Evolutionary conservation across 441 rosid genomes (phyloP).

Genomic region (Erodium trifolium): DNA sequence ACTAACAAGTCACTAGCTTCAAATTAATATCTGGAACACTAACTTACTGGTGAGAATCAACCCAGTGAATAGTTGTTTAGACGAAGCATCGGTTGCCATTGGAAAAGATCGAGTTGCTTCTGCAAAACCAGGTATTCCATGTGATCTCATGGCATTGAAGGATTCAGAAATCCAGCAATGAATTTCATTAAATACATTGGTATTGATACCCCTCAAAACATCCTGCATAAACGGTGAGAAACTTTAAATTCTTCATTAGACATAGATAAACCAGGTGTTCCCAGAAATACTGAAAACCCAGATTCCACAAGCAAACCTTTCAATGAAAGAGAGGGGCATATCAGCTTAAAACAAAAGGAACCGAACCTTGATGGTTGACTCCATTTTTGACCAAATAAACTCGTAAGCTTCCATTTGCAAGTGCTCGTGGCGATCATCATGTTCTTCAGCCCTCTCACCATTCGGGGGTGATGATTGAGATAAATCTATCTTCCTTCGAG

Average conservation of each 20-base stretch:
- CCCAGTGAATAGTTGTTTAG: constrained; percentile 62
- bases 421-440: constrained; percentile 24
- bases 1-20: neutral
- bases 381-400: constrained; percentile 69
- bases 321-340: too few relatives aligned
- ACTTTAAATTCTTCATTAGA: neutral
- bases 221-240: constrained; percentile 38
- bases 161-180: constrained; percentile 63
- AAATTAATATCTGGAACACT: neutral
- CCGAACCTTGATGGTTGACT: constrained; percentile 47
- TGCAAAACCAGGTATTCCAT: constrained; percentile 27
- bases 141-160: constrained; percentile 38
- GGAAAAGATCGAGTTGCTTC: constrained; percentile 66
- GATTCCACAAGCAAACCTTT: neutral
- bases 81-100: constrained; percentile 41
- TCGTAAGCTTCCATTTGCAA: constrained; percentile 51
- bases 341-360: neutral
- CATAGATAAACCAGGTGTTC: too few relatives aligned
- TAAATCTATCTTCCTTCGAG: constrained; percentile 47
- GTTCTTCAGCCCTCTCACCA: constrained; percentile 26
- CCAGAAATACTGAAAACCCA: neutral
- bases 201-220: constrained; percentile 52
- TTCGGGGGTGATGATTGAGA: constrained; percentile 26
- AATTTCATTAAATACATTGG: constrained; percentile 46
- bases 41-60: constrained; percentile 81